Evolutionary conservation across 2,329 filamentous ascomycete species (phyloP), one percentile per base, ranked within the genome.

Genomic region (Byssoonygena ceratinophila): DNA sequence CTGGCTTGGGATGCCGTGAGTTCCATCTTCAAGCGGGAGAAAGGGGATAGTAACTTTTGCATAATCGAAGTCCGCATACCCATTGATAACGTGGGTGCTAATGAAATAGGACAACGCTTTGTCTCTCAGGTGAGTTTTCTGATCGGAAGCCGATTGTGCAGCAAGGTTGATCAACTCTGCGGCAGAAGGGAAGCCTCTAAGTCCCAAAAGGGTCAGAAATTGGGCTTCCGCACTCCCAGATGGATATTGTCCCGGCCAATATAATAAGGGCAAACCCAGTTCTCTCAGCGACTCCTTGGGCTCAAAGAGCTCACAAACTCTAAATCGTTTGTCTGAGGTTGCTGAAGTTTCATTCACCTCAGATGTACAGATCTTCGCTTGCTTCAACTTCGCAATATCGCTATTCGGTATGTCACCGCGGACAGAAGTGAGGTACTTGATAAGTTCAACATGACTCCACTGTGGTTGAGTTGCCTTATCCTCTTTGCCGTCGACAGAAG

Each of bases 371-470:
- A 97, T 87, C 9, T 81, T 81, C 0, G 88, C 88, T 46, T 83
- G 78, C 52, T 79, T 84, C 22, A 98, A 76, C 62, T 84, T 86
- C 58, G 80, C 82, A 51, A 96, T 78, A 65, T 98, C 92, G 46
- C 83, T 83, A 8, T 72, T 68, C 0, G 92, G 92, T 55, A 98
- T 96, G 60, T 98, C 92, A 49, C 86, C 80, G 55, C 81, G 82
- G 25, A 98, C 92, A 7, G 90, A 94, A 9, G 91, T 81, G 40
- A 98, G 78, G 61, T 98, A 98, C 61, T 89, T 91, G 68, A 98
- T 89, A 23, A 98, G 75, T 65, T 98, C 91, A 55, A 95, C 82
- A 64, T 97, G 91, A 54, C 88, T 96, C 87, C 87, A 95, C 66
- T 83, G 82, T 55, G 76, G 54, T 22, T 54, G 54, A 11, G 57